Evolutionary conservation across 1,284 basidiomycete species (phyloP).

Genomic region (Trichosporon sp.): DNA sequence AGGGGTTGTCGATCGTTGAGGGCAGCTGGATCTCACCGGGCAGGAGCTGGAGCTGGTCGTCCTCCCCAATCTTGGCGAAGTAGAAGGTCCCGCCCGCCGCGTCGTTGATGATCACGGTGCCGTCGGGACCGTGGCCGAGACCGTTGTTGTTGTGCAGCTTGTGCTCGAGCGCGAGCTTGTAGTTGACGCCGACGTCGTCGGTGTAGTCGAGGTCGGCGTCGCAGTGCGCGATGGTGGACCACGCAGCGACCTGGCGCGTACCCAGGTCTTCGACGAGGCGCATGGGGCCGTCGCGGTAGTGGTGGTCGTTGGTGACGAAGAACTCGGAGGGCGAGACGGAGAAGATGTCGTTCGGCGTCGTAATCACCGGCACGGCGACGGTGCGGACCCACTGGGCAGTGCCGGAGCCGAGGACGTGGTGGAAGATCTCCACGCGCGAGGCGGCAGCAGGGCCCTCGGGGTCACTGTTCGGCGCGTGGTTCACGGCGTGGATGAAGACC

Average conservation of each 20-base stretch:
- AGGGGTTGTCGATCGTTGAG: slow-evolving; percentile 44
- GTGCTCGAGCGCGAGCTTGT: slow-evolving; percentile 31
- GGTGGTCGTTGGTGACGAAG: slow-evolving; percentile 47
- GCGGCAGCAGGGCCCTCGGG: slow-evolving; percentile 21
- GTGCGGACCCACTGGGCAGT: slow-evolving; percentile 35
- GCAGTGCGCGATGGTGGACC: slow-evolving; percentile 34
- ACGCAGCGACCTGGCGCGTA: slow-evolving; percentile 25
- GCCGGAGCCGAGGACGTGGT: slow-evolving; percentile 31
- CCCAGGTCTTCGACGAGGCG: slow-evolving; percentile 40
- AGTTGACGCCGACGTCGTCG: slow-evolving; percentile 25
- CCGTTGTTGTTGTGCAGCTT: slow-evolving; percentile 46
- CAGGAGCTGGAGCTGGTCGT: slow-evolving; percentile 23
- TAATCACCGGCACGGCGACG: slow-evolving; percentile 36
- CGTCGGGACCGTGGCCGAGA: slow-evolving; percentile 36
- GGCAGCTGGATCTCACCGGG: slow-evolving; percentile 21
- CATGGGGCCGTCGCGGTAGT: slow-evolving; percentile 35
- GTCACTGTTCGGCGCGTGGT: slow-evolving; percentile 36
- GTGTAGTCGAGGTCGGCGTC: slow-evolving; percentile 22
- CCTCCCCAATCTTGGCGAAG: slow-evolving; percentile 20
- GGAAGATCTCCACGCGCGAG: slow-evolving; percentile 46
- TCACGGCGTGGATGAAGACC: slow-evolving; percentile 46
- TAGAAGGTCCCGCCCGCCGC: slow-evolving; percentile 38
- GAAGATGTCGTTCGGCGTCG: slow-evolving; percentile 44
- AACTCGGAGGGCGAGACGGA: slow-evolving; percentile 34
- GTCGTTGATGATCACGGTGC: slow-evolving; percentile 34